Conservation (phyloP, 768 basidiomycete genomes). For the Mycena capillaripes region DNA sequence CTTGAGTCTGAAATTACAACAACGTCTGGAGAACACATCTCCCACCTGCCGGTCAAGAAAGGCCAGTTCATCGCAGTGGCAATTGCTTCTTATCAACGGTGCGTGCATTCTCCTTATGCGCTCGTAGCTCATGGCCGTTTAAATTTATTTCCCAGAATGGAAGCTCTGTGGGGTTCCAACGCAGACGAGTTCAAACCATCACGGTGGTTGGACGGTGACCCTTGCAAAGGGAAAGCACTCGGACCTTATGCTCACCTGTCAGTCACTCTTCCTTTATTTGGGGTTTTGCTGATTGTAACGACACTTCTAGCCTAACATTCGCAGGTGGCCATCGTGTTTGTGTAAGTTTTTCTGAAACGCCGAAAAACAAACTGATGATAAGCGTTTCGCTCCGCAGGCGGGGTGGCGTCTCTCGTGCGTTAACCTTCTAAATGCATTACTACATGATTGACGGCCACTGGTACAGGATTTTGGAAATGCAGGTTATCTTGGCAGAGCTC, state of each 20-base stretch:
- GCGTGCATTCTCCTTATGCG: slow-evolving; percentile 29
- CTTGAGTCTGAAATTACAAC: slow-evolving; percentile 48
- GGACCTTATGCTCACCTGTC: slow-evolving; percentile 37
- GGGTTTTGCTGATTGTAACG: neutral
- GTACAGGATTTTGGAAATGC: slow-evolving; percentile 10
- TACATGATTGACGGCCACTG: too few relatives aligned
- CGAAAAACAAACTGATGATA: neutral
- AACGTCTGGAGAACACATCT: slow-evolving; percentile 37
- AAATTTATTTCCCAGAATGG: neutral
- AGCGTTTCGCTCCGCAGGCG: neutral
- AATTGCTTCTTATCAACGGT: slow-evolving; percentile 53
- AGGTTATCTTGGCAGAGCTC: slow-evolving; percentile 23
- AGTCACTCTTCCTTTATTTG: neutral
- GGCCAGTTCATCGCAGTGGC: slow-evolving; percentile 50
- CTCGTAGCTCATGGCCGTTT: too few relatives aligned
- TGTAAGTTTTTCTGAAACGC: neutral
- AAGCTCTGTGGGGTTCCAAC: slow-evolving; percentile 57
- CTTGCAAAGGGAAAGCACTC: slow-evolving; percentile 23
- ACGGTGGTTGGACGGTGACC: slow-evolving; percentile 55
- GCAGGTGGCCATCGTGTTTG: slow-evolving; percentile 25
- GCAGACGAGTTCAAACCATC: slow-evolving; percentile 58
- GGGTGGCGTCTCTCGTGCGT: slow-evolving; percentile 22
- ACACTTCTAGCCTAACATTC: slow-evolving; percentile 12
- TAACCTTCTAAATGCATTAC: too few relatives aligned
- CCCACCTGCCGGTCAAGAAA: slow-evolving; percentile 47